Percentiles rank a stretch among this genome's conserved stretches.
Conservation (phyloP, 768 basidiomycete species). For the Podaxis mareebaensis region DNA sequence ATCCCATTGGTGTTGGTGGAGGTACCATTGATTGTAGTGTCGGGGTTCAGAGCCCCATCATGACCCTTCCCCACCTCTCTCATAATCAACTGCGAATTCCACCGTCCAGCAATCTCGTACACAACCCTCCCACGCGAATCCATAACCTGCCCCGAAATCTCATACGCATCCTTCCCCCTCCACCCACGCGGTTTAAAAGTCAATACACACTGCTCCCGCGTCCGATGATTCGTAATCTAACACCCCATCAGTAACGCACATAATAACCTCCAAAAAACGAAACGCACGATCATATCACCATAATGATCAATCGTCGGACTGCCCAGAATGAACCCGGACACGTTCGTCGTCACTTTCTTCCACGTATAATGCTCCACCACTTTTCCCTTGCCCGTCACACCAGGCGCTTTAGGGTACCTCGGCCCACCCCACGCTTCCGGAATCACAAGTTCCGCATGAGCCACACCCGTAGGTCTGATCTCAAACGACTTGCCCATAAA, state of each 20-base stretch:
- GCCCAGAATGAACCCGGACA: slow-evolving; percentile 93
- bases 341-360: slow-evolving; percentile 91
- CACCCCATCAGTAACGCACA: slow-evolving; percentile 2
- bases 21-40: slow-evolving; percentile 51
- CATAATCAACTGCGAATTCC: slow-evolving; percentile 94
- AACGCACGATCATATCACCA: slow-evolving; percentile 88
- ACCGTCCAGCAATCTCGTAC: slow-evolving; percentile 92
- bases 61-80: slow-evolving; percentile 57
- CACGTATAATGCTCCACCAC: slow-evolving; percentile 91
- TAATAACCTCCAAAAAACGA: background rate
- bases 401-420: slow-evolving; percentile 59
- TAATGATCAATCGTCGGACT: slow-evolving; percentile 89
- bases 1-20: slow-evolving; percentile 29
- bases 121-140: slow-evolving; percentile 63
- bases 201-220: slow-evolving; percentile 80
- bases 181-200: slow-evolving; percentile 97
- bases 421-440: slow-evolving; percentile 50
- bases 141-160: slow-evolving; percentile 85
- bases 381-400: slow-evolving; percentile 42
- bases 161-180: slow-evolving; percentile 89
- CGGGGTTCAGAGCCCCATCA: slow-evolving; percentile 66
- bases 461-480: slow-evolving; percentile 93
- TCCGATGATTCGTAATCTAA: slow-evolving; percentile 87
- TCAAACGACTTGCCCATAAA: slow-evolving; percentile 97
- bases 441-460: slow-evolving; percentile 81